A percentile compares a stretch with the other conserved stretches of the same genome.
Evolutionary conservation across 306 rosid species (phyloP).

Genomic region (Trichosanthes cucumerina): DNA sequence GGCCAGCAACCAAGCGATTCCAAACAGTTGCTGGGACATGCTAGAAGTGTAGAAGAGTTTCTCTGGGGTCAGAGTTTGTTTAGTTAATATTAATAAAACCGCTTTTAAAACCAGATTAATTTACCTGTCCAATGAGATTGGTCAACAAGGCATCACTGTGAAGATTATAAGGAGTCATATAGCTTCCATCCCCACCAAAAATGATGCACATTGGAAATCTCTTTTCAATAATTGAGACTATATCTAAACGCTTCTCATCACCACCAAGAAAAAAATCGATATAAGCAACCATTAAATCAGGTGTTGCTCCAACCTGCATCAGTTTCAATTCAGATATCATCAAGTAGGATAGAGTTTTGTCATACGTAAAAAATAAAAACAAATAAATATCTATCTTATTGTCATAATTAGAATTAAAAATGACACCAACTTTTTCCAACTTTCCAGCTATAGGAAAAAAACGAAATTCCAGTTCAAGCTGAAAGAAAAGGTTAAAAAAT

Average conservation of each 20-base stretch:
- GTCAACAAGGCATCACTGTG: conserved; percentile 82
- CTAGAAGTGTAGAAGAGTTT: conserved; percentile 30
- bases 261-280: conserved; percentile 99
- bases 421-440: neutral
- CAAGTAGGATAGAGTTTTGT: neutral
- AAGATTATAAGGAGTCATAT: conserved; percentile 89
- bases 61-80: conserved; percentile 7
- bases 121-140: conserved; percentile 93
- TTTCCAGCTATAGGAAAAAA: neutral
- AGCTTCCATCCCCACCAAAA: conserved; percentile 97
- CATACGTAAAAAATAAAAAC: neutral
- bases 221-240: conserved; percentile 86
- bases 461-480: neutral
- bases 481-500: neutral
- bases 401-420: neutral
- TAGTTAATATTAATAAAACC: conserved; percentile 11
- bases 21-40: conserved; percentile 98
- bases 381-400: neutral
- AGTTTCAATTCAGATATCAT: conserved; percentile 6
- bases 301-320: conserved; percentile 89
- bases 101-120: conserved; percentile 12
- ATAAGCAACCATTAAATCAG: conserved; percentile 88
- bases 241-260: conserved; percentile 89
- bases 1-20: conserved; percentile 87
- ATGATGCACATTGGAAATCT: conserved; percentile 96